A percentile compares a stretch with the other conserved stretches of the same genome.
phyloP scores from a whole-genome alignment of 2,329 filamentous ascomycete genomes.

The Aspergillus terreus region DNA sequence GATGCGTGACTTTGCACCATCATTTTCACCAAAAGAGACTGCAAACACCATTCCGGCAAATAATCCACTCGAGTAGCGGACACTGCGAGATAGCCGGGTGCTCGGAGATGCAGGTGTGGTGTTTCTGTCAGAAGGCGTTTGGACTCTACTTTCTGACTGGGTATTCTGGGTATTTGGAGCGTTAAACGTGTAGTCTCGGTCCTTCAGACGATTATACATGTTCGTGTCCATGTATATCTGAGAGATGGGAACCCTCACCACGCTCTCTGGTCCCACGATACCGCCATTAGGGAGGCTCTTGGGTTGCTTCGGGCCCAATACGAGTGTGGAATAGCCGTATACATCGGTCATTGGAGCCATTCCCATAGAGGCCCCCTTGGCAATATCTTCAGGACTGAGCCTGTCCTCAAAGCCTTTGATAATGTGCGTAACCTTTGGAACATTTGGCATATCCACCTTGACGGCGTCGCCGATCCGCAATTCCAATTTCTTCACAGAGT shows the following conservation, averaged over 20 bases:
- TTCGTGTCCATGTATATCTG: slow-evolving; percentile 46
- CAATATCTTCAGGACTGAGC: slow-evolving; percentile 25
- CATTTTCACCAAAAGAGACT: slow-evolving; percentile 65
- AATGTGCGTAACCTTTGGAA: slow-evolving; percentile 43
- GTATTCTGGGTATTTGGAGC: slow-evolving; percentile 12
- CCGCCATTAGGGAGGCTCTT: slow-evolving; percentile 37
- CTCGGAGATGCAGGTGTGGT: slow-evolving; percentile 46
- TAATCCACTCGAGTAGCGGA: slow-evolving; percentile 40
- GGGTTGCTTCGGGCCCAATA: slow-evolving; percentile 41
- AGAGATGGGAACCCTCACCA: slow-evolving; percentile 42
- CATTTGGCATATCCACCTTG: slow-evolving; percentile 42
- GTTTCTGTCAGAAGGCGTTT: slow-evolving; percentile 37
- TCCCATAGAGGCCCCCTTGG: slow-evolving; percentile 20
- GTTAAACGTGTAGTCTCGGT: slow-evolving; percentile 34
- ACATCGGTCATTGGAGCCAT: slow-evolving; percentile 38
- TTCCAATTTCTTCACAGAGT: slow-evolving; percentile 43
- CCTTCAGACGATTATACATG: slow-evolving; percentile 44
- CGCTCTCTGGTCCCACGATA: slow-evolving; percentile 24
- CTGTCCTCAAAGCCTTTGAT: slow-evolving; percentile 40
- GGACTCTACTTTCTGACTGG: slow-evolving; percentile 19
- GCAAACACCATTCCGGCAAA: slow-evolving; percentile 87
- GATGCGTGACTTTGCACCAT: slow-evolving; percentile 54
- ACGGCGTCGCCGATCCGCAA: slow-evolving; percentile 43
- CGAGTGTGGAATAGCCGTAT: slow-evolving; percentile 39
- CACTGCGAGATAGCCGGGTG: slow-evolving; percentile 46